Conservation (phyloP, 192 early-diverging fungal species). For the Rhizophagus sp. region DNA sequence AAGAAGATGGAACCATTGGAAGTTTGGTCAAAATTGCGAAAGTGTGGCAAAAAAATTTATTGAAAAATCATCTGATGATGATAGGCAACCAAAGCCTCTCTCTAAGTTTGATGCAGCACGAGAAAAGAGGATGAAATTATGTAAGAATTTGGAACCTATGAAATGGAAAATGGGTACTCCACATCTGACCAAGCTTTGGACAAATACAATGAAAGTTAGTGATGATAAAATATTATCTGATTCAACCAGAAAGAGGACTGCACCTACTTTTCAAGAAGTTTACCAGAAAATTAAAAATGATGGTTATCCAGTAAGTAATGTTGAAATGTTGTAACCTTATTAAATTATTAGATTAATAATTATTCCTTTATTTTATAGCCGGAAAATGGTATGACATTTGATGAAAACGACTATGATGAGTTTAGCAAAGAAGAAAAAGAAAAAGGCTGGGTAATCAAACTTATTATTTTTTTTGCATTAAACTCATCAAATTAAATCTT, state of each 20-base stretch:
- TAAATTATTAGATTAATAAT: neutral
- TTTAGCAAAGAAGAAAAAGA: constrained; percentile 3
- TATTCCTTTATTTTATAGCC: neutral
- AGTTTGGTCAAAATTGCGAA: constrained; percentile 21
- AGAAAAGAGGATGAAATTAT: neutral
- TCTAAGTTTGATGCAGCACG: neutral
- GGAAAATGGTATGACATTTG: neutral
- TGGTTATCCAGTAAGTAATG: constrained; percentile 5
- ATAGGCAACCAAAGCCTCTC: neutral
- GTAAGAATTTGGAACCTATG: constrained; percentile 2
- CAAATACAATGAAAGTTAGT: neutral
- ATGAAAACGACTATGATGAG: neutral
- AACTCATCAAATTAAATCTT: no score
- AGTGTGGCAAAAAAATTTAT: neutral
- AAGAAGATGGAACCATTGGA: constrained; percentile 22
- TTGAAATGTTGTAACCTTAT: neutral
- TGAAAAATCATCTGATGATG: neutral
- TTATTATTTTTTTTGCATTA: neutral
- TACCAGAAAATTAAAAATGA: neutral
- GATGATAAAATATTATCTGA: neutral
- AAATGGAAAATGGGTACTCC: neutral
- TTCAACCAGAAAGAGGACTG: neutral
- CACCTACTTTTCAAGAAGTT: neutral
- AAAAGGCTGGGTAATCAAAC: constrained; percentile 8
- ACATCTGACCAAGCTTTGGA: neutral